phyloP scores from a whole-genome alignment of 2,329 filamentous ascomycete genomes.

The Cyclaneusma minus region DNA sequence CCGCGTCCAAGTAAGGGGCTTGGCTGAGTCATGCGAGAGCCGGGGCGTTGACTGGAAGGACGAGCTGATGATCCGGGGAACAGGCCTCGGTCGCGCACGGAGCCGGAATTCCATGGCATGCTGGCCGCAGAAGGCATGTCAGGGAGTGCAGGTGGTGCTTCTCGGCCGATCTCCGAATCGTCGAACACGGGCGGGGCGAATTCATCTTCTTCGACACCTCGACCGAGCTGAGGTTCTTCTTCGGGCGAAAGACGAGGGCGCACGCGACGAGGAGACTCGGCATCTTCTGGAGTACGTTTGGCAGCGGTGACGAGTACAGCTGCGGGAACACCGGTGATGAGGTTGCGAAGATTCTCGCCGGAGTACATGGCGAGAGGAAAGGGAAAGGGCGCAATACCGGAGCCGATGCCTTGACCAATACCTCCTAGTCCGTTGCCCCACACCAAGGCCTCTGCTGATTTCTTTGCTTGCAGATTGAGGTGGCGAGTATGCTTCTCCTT shows the following conservation, averaged over 20 bases:
- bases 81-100: too few species aligned
- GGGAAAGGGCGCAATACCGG: constrained; percentile 16
- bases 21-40: constrained; percentile 37
- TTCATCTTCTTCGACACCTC: constrained; percentile 16
- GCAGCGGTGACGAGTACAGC: not conserved
- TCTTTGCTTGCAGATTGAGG: constrained; percentile 33
- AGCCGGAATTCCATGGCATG: constrained; percentile 57
- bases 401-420: constrained; percentile 30
- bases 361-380: constrained; percentile 43
- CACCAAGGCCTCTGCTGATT: constrained; percentile 46
- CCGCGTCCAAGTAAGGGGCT: constrained; percentile 44
- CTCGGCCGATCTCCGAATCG: constrained; percentile 48
- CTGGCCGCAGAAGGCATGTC: constrained; percentile 49
- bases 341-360: constrained; percentile 34
- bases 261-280: constrained; percentile 17
- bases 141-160: constrained; percentile 47
- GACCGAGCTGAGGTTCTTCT: constrained; percentile 21
- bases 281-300: constrained; percentile 11
- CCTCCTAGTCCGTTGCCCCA: constrained; percentile 38
- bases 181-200: constrained; percentile 3
- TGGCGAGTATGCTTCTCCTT: constrained; percentile 27
- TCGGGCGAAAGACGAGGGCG: constrained; percentile 20
- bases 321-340: constrained; percentile 6
- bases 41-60: too few species aligned
- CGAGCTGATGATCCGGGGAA: too few species aligned